A percentile compares a stretch with the other conserved stretches of the same genome.
Evolutionary conservation across 495 filamentous ascomycete species (phyloP).

Genomic region (Pyrenula aspistea): DNA sequence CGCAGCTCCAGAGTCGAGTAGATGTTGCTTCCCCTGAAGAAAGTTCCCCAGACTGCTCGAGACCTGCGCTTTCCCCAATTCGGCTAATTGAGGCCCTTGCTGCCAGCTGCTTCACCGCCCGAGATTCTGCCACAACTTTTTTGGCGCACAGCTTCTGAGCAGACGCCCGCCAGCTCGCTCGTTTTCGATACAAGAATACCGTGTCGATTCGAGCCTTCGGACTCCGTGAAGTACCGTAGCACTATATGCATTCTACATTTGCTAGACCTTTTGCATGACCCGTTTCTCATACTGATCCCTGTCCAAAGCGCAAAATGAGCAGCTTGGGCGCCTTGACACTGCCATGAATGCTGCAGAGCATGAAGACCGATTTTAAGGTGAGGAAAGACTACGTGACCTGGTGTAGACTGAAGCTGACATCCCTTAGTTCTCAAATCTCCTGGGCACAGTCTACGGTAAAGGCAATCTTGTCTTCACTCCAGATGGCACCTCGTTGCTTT

Average conservation of each 20-base stretch:
- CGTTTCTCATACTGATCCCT: too few species aligned
- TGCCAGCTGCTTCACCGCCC: not conserved
- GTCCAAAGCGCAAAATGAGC: not conserved
- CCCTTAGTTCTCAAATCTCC: conserved; percentile 75
- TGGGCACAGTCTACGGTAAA: conserved; percentile 94
- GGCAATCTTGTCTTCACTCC: conserved; percentile 95
- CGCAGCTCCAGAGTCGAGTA: not conserved
- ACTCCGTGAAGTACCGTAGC: too few species aligned
- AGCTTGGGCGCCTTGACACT: not conserved
- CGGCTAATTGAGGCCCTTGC: not conserved
- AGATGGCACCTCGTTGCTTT: conserved; percentile 88
- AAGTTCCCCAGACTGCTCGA: not conserved
- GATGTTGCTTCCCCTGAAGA: not conserved
- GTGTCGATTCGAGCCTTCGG: too few species aligned
- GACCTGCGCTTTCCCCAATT: not conserved
- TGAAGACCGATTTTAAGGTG: conserved; percentile 96
- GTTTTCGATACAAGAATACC: too few species aligned
- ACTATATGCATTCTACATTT: too few species aligned
- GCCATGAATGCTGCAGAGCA: conserved; percentile 26
- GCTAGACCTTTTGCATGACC: too few species aligned
- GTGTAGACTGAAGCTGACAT: not conserved
- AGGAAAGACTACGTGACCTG: not conserved
- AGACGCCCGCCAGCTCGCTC: not conserved
- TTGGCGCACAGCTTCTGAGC: not conserved
- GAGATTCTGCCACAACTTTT: not conserved